Percentiles rank a stretch among this genome's conserved stretches.
phyloP scores from a whole-genome alignment of 768 basidiomycete genomes.

The Psilocybe sp. region DNA sequence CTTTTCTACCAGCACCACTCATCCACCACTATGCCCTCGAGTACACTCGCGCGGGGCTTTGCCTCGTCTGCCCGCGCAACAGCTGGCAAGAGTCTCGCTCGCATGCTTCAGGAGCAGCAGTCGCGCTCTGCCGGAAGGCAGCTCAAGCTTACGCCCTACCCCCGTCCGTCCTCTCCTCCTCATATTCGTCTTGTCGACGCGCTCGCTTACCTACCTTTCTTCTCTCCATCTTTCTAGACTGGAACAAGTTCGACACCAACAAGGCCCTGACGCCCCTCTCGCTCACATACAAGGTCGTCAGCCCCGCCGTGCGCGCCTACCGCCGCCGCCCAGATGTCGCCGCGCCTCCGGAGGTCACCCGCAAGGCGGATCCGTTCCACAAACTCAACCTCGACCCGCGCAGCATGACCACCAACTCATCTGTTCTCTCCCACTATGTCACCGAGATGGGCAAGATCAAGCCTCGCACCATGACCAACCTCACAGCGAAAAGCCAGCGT shows the following conservation, averaged over 20 bases:
- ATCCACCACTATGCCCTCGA: no score
- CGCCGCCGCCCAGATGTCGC: constrained; percentile 44
- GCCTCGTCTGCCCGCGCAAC: no score
- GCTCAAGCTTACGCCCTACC: background rate
- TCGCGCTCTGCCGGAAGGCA: no score
- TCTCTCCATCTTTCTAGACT: constrained; percentile 1
- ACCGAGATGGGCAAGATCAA: constrained; percentile 81
- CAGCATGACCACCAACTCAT: constrained; percentile 59
- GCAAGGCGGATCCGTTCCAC: constrained; percentile 63
- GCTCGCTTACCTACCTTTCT: constrained; percentile 1
- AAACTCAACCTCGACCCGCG: constrained; percentile 74
- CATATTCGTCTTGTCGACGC: constrained; percentile 1
- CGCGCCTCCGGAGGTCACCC: constrained; percentile 53
- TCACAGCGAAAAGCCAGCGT: constrained; percentile 80
- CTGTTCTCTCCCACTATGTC: constrained; percentile 55
- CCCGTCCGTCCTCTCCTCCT: background rate
- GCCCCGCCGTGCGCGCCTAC: background rate
- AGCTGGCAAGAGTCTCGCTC: no score
- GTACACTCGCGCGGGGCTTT: no score
- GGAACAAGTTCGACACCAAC: no score
- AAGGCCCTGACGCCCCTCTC: background rate
- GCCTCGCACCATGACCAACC: constrained; percentile 60
- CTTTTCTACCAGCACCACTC: no score
- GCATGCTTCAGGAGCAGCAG: no score
- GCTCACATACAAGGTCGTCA: background rate